phyloP scores from a whole-genome alignment of 805 yeast species.

The Starmerella ratchasimensis region DNA sequence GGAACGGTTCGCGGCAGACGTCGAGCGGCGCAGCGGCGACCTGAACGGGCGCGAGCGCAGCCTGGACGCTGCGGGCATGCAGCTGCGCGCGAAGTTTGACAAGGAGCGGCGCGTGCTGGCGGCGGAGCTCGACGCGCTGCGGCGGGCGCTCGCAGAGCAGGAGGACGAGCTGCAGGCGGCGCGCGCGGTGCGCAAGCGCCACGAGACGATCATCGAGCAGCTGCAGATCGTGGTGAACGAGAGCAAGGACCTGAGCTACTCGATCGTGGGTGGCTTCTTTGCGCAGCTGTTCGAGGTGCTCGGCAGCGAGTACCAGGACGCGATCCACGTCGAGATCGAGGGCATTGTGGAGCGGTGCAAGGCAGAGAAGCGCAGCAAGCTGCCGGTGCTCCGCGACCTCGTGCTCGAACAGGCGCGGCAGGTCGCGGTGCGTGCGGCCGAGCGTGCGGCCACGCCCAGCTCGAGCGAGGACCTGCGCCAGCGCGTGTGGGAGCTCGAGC shows the following conservation, averaged over 20 bases:
- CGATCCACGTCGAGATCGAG: conserved; percentile 13
- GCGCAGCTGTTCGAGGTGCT: conserved; percentile 14
- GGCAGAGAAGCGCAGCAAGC: conserved; percentile 11
- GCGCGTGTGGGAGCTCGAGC: conserved; percentile 10
- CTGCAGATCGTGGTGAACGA: conserved; percentile 6
- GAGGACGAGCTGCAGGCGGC: neutral
- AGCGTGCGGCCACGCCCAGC: neutral
- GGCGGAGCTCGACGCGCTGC: neutral
- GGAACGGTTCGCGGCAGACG: too few species aligned
- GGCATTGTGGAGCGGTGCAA: conserved; percentile 13
- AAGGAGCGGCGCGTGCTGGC: too few species aligned
- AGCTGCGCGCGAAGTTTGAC: too few species aligned
- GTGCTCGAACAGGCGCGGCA: conserved; percentile 15
- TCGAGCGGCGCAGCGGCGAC: too few species aligned
- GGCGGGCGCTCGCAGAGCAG: neutral
- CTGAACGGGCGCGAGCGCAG: too few species aligned
- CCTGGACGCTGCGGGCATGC: too few species aligned
- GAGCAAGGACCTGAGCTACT: conserved; percentile 9
- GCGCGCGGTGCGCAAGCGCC: conserved; percentile 1
- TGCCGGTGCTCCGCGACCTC: conserved; percentile 17
- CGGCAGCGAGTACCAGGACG: conserved; percentile 17
- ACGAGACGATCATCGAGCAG: neutral
- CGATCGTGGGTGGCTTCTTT: conserved; percentile 15
- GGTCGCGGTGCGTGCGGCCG: conserved; percentile 9
- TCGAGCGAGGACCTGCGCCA: neutral